phyloP scores from a whole-genome alignment of 768 basidiomycete species.

The Guyanaporus albipodus region DNA sequence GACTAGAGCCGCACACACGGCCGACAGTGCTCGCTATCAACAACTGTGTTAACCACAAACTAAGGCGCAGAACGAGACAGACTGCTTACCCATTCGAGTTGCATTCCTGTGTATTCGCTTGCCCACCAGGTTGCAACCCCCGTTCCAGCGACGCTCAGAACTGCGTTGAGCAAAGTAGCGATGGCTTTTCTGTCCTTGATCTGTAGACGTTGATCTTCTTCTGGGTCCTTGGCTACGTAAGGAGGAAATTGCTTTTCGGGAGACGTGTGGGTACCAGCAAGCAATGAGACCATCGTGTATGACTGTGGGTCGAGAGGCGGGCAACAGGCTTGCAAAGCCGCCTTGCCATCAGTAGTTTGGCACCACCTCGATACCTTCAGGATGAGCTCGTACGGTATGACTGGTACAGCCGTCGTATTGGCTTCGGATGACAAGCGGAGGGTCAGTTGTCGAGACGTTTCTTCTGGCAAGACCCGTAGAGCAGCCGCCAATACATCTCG shows the following conservation, averaged over 20 bases:
- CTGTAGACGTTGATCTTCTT: constrained; percentile 43
- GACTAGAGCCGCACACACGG: constrained; percentile 55
- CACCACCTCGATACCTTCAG: constrained; percentile 65
- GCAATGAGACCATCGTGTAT: constrained; percentile 69
- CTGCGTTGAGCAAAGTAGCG: constrained; percentile 63
- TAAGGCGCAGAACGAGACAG: not conserved
- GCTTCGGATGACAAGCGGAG: constrained; percentile 31
- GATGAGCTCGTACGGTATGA: constrained; percentile 62
- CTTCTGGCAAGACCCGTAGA: constrained; percentile 40
- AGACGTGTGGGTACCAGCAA: constrained; percentile 76
- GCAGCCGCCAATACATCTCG: constrained; percentile 46
- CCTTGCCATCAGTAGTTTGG: constrained; percentile 46
- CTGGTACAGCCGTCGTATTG: constrained; percentile 18
- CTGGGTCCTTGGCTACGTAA: constrained; percentile 44
- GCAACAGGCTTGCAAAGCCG: constrained; percentile 35
- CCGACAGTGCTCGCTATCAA: constrained; percentile 54
- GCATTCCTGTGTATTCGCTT: constrained; percentile 59
- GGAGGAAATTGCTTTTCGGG: constrained; percentile 67
- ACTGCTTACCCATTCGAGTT: constrained; percentile 67
- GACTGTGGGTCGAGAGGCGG: constrained; percentile 47
- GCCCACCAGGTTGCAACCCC: constrained; percentile 74
- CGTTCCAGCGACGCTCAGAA: constrained; percentile 64
- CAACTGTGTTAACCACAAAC: constrained; percentile 2
- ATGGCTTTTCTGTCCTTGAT: constrained; percentile 61
- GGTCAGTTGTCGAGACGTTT: constrained; percentile 40